Conservation (phyloP, 1,284 basidiomycete genomes). For the Crepidotus sp. region DNA sequence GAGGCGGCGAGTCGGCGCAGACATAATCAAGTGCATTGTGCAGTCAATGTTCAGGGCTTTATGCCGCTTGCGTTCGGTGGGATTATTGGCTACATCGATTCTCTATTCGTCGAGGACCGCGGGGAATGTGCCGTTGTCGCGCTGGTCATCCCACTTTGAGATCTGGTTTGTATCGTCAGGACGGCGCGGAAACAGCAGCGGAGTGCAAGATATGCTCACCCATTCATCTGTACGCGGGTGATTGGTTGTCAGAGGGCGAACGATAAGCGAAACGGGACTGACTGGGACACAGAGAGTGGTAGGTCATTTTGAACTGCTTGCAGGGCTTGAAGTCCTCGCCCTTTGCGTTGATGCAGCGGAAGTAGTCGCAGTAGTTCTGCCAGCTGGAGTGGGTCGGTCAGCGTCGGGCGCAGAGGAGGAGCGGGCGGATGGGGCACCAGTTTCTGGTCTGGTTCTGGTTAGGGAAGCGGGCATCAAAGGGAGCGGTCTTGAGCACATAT, state of each 20-base stretch:
- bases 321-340: constrained; percentile 97
- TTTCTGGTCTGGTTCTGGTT: constrained; percentile 94
- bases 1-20: no score
- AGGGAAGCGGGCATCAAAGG: constrained; percentile 91
- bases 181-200: background rate
- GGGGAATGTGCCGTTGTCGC: constrained; percentile 88
- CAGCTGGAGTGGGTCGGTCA: constrained; percentile 39
- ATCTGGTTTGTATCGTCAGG: constrained; percentile 46
- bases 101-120: constrained; percentile 59
- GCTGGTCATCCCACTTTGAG: constrained; percentile 85
- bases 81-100: constrained; percentile 4
- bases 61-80: background rate
- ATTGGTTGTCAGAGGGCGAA: constrained; percentile 6
- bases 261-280: constrained; percentile 31
- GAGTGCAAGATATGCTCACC: constrained; percentile 33
- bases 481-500: constrained; percentile 78
- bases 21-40: no score
- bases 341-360: constrained; percentile 95
- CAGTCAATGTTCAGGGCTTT: no score
- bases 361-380: constrained; percentile 97
- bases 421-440: constrained; percentile 49
- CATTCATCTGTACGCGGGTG: constrained; percentile 59
- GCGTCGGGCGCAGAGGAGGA: background rate
- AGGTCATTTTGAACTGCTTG: constrained; percentile 98
- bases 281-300: constrained; percentile 98